Conservation (phyloP, 441 rosid species). For the Erysimum pusillum region DNA sequence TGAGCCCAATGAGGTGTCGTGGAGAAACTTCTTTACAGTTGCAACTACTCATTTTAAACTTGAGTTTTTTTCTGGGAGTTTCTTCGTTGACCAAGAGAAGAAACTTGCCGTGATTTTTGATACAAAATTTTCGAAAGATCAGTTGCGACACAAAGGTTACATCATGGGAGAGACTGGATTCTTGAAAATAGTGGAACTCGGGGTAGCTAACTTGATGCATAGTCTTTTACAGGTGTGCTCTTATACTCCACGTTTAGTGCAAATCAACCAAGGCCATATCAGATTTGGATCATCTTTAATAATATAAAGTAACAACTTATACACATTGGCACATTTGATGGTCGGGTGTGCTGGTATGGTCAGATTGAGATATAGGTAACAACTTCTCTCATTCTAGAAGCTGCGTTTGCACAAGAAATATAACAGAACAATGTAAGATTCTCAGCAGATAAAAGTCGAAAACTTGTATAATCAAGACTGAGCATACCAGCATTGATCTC, state of each 20-base stretch:
- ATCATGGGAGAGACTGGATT: neutral
- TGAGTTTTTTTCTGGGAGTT: neutral
- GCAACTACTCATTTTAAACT: neutral
- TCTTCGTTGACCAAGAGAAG: neutral
- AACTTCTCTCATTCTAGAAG: constrained; percentile 67
- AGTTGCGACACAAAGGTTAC: neutral
- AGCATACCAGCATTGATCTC: constrained; percentile 67
- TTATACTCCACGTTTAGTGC: neutral
- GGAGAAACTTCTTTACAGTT: neutral
- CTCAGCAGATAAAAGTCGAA: neutral
- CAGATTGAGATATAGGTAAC: too few relatives aligned
- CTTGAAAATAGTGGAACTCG: neutral
- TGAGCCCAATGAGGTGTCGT: neutral
- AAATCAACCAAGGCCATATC: neutral
- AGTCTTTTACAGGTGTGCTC: neutral
- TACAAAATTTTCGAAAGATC: neutral
- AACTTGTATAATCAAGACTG: neutral
- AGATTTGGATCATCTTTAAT: too few relatives aligned
- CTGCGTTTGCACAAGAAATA: constrained; percentile 34
- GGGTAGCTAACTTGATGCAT: neutral
- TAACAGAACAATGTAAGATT: constrained; percentile 25
- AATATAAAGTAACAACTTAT: too few relatives aligned
- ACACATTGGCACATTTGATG: too few relatives aligned
- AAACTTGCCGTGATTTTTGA: neutral
- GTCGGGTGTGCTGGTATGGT: too few relatives aligned